Evolutionary conservation across 1,139 yeast genomes (phyloP), one percentile per base, ranked within the genome.

Genomic region (Geotrichum phurueaensis): DNA sequence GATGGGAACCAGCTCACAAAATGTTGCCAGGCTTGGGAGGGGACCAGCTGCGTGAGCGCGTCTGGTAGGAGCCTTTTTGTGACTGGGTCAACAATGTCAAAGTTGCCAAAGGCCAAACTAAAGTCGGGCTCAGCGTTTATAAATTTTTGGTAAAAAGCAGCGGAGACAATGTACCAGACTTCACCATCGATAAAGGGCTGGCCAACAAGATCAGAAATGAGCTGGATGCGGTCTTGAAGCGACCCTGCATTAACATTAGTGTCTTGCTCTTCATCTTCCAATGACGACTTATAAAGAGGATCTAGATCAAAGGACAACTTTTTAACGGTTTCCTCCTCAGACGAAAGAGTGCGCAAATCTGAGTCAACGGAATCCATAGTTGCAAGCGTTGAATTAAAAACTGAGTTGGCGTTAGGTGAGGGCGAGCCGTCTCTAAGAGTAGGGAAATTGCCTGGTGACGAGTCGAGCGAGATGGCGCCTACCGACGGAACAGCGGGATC

Each of bases 1-100:
- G 56, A 45, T 10, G 50, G 47, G 43, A 53, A 58, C 63, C 63
- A 61, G 25, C 51, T 47, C 20, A 51, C 52, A 15, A 61, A 48
- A 48, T 51, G 53, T 9, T 51, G 20, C 63, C 63, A 61, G 15
- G 56, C 61, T 15, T 31, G 43, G 33, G 15, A 22, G 31, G 63
- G 58, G 45, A 61, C 57, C 7, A 57, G 52, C n/a, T 36, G 31
- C 22, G 39, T 48, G 7, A 29, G 47, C 27, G 47, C 52, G 6
- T 22, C 33, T 9, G 33, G 33, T 18, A 43, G 23, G 13, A 56
- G 48, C 6, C 36, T 15, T 13, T 51, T 39, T 15, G 57, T 29
- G 6, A 20, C 49, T 13, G 45, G 36, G 45, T 61, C 60, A 20
- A 58, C 52, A 45, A 61, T 58, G 48, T 58, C 63, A 12, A 20